Conservation (phyloP, 176 grass and related monocot genomes). For the Oryza meyeriana region DNA sequence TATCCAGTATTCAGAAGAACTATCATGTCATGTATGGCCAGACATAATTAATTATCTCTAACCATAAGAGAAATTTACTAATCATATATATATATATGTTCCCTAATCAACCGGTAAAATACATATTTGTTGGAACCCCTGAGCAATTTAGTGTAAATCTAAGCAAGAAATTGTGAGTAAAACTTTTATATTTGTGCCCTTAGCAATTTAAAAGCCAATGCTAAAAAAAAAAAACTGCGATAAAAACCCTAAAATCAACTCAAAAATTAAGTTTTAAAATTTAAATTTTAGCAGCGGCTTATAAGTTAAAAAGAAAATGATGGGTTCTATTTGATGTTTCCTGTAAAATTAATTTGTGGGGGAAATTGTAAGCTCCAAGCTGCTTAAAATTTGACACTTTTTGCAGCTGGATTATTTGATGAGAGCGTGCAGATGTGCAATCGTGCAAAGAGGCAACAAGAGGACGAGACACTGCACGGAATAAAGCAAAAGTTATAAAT, state of each 20-base stretch:
- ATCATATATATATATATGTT: neutral
- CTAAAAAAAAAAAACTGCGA: too few species aligned
- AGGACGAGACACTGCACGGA: neutral
- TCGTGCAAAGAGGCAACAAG: neutral
- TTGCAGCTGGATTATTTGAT: neutral
- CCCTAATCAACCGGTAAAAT: neutral
- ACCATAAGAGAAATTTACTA: neutral
- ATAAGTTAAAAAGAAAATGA: too few species aligned
- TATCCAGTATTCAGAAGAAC: neutral
- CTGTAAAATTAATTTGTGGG: neutral
- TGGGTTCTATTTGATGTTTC: too few species aligned
- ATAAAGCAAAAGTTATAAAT: slow-evolving; percentile 20
- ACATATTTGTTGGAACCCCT: too few species aligned
- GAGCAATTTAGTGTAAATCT: too few species aligned
- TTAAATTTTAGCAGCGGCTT: too few species aligned
- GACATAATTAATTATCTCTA: too few species aligned
- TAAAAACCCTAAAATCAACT: too few species aligned
- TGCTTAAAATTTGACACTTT: neutral
- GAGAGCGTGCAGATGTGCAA: neutral
- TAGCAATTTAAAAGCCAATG: too few species aligned
- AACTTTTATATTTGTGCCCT: too few species aligned
- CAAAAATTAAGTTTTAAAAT: too few species aligned
- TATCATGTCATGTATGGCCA: neutral
- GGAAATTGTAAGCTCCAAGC: neutral
- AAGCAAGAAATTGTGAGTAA: too few species aligned